phyloP scores from a whole-genome alignment of 2,329 filamentous ascomycete species.

The Alternaria sp. region DNA sequence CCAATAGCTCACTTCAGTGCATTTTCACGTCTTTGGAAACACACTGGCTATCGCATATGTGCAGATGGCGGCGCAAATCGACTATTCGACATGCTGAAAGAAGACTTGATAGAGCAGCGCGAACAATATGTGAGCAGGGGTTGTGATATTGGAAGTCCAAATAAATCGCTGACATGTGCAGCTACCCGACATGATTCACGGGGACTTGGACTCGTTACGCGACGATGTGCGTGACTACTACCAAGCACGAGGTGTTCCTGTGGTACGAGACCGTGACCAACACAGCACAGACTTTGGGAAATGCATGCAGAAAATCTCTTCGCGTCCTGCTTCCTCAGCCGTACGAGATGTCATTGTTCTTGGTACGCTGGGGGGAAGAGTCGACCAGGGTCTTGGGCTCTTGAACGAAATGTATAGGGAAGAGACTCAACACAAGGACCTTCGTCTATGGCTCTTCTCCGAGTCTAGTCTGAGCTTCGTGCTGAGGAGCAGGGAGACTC shows the following conservation, averaged over 20 bases:
- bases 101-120: conserved; percentile 32
- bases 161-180: conserved; percentile 28
- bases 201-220: conserved; percentile 86
- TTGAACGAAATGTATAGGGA: conserved; percentile 80
- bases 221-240: conserved; percentile 72
- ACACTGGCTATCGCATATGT: conserved; percentile 73
- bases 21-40: conserved; percentile 57
- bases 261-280: conserved; percentile 80
- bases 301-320: conserved; percentile 66
- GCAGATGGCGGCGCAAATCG: conserved; percentile 92
- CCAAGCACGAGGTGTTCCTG: conserved; percentile 63
- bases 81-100: conserved; percentile 63
- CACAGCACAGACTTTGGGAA: conserved; percentile 93
- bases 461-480: conserved; percentile 83
- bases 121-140: conserved; percentile 42
- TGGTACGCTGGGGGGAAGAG: conserved; percentile 85
- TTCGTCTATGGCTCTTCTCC: conserved; percentile 77
- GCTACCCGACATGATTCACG: conserved; percentile 73
- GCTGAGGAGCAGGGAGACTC: conserved; percentile 73
- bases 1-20: conserved; percentile 59
- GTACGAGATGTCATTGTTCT: conserved; percentile 75
- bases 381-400: conserved; percentile 91
- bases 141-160: not conserved
- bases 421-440: conserved; percentile 54
- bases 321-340: conserved; percentile 49